Percentiles rank a stretch among this genome's conserved stretches.
phyloP scores from a whole-genome alignment of 1,284 basidiomycete species.

The Sphagnurus paluster region DNA sequence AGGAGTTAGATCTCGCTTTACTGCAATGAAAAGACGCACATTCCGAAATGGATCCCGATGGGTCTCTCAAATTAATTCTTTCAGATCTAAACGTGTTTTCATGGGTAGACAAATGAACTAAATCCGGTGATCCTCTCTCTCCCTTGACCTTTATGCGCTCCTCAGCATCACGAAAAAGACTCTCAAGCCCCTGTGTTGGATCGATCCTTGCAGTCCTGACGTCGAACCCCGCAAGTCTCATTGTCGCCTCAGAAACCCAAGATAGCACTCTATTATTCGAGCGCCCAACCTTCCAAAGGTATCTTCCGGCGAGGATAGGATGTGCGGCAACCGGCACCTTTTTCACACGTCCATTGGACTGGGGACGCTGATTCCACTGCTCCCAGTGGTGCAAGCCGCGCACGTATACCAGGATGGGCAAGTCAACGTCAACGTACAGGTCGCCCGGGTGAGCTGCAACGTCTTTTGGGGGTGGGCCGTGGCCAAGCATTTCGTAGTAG shows the following conservation, averaged over 20 bases:
- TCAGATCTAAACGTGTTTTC: too few relatives aligned
- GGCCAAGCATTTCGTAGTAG: slow-evolving; percentile 7
- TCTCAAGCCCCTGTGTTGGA: background rate
- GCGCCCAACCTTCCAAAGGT: slow-evolving; percentile 6
- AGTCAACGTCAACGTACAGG: slow-evolving; percentile 4
- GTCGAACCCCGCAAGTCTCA: background rate
- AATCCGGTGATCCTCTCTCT: too few relatives aligned
- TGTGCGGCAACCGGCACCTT: background rate
- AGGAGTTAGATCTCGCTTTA: too few relatives aligned
- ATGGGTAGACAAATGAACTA: too few relatives aligned
- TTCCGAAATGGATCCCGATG: too few relatives aligned
- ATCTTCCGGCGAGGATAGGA: slow-evolving; percentile 5
- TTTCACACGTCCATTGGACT: background rate
- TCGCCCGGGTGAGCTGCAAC: slow-evolving; percentile 8
- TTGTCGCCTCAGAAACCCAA: slow-evolving; percentile 1
- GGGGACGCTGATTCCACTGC: background rate
- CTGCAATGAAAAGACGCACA: too few relatives aligned
- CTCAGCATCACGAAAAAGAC: background rate
- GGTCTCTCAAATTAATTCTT: too few relatives aligned
- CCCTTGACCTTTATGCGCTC: too few relatives aligned
- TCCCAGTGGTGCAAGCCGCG: background rate
- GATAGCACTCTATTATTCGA: background rate
- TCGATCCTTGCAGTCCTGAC: background rate
- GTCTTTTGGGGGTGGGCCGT: slow-evolving; percentile 8
- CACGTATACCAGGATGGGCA: slow-evolving; percentile 3